phyloP scores from a whole-genome alignment of 306 rosid species.

The Pterocarpus macrocarpus region DNA sequence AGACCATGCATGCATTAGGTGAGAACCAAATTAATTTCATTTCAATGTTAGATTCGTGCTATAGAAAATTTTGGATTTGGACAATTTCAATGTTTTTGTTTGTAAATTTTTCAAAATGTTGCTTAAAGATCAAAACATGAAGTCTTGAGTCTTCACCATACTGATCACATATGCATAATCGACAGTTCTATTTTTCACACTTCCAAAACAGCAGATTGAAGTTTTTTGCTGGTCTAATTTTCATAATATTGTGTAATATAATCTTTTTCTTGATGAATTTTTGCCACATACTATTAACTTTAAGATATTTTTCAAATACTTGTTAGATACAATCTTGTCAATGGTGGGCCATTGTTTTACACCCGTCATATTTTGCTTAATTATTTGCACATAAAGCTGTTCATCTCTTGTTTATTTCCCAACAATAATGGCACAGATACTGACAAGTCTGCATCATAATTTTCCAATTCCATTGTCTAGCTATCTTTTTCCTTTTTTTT shows the following conservation, averaged over 20 bases:
- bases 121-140: conserved; percentile 38
- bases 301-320: not conserved
- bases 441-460: conserved; percentile 46
- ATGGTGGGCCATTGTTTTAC: conserved; percentile 48
- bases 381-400: conserved; percentile 42
- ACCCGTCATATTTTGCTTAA: conserved; percentile 43
- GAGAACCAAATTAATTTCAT: conserved; percentile 38
- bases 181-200: not conserved
- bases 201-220: conserved; percentile 28
- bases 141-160: not conserved
- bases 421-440: conserved; percentile 33
- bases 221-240: not conserved
- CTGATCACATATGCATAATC: conserved; percentile 14
- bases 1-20: conserved; percentile 92
- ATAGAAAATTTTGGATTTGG: conserved; percentile 11
- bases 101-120: conserved; percentile 23
- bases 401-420: conserved; percentile 34
- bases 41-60: conserved; percentile 29
- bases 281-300: conserved; percentile 1
- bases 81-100: conserved; percentile 15
- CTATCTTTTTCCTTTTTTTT: conserved; percentile 40
- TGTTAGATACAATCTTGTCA: conserved; percentile 8
- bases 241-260: not conserved
- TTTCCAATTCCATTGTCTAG: conserved; percentile 32
- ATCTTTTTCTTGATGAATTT: not conserved